Percentiles rank a stretch among this genome's conserved stretches.
These are phyloP conservation scores for Petasospora fabianii DNA, from an alignment of 1,139 yeast genomes.

Conservation along the genomic window DNA sequence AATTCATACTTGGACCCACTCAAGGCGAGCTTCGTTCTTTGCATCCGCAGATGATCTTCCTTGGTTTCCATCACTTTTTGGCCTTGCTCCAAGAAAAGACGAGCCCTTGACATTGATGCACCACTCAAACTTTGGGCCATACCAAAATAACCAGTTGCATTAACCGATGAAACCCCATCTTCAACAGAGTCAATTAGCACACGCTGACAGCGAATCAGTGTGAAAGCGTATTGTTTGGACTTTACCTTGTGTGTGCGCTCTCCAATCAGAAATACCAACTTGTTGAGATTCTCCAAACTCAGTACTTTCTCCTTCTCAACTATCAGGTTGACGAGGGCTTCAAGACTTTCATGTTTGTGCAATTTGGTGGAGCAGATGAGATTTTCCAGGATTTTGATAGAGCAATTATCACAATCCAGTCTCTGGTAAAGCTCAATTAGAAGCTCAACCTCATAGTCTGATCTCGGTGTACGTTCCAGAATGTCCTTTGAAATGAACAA, in stretches of 20 bases:
- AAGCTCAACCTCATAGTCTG: slow-evolving; percentile 25
- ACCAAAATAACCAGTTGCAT: slow-evolving; percentile 11
- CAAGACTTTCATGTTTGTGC: slow-evolving; percentile 8
- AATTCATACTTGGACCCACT: background rate
- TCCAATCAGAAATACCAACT: slow-evolving; percentile 12
- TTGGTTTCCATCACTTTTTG: slow-evolving; percentile 1
- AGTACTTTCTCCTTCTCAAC: slow-evolving; percentile 5
- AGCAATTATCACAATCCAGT: background rate
- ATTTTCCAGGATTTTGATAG: slow-evolving; percentile 5
- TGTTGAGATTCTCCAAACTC: slow-evolving; percentile 8
- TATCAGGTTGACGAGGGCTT: slow-evolving; percentile 3
- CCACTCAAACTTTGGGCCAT: slow-evolving; percentile 11
- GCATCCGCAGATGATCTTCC: slow-evolving; percentile 6
- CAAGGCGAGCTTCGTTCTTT: slow-evolving; percentile 7
- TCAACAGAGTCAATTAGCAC: slow-evolving; percentile 8
- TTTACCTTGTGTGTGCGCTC: slow-evolving; percentile 2
- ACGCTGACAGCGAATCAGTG: slow-evolving; percentile 8
- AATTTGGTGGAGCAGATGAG: slow-evolving; percentile 16
- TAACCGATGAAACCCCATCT: slow-evolving; percentile 1
- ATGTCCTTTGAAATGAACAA: slow-evolving; percentile 29
- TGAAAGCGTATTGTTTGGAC: slow-evolving; percentile 11
- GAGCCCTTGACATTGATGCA: slow-evolving; percentile 8
- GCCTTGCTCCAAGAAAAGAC: slow-evolving; percentile 8
- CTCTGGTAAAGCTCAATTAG: slow-evolving; percentile 11
- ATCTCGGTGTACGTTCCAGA: slow-evolving; percentile 27